These are phyloP conservation scores for Nicotiana noctiflora DNA, from an alignment of 257 asterid species.

Conservation along the genomic window DNA sequence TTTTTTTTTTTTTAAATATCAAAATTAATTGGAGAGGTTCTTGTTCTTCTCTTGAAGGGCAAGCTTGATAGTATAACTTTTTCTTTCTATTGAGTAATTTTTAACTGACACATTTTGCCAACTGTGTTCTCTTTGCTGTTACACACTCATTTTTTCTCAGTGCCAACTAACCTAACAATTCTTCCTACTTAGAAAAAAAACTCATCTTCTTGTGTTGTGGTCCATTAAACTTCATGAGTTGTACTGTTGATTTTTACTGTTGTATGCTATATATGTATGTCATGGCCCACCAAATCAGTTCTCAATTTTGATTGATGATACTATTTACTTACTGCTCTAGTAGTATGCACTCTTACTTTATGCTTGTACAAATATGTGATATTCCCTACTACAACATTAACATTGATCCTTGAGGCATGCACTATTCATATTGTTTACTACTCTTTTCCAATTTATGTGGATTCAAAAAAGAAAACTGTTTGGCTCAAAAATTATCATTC, in stretches of 20 bases:
- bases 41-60: constrained; percentile 79
- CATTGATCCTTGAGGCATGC: background rate
- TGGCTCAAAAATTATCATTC: too few species aligned
- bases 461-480: too few species aligned
- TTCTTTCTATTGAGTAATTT: background rate
- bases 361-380: background rate
- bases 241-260: constrained; percentile 19
- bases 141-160: constrained; percentile 60
- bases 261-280: constrained; percentile 2
- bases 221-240: constrained; percentile 24
- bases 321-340: background rate
- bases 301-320: background rate
- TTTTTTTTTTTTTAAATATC: constrained; percentile 6
- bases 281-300: constrained; percentile 24
- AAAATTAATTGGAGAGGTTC: constrained; percentile 35
- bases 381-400: background rate
- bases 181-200: constrained; percentile 16
- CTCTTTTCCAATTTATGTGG: too few species aligned
- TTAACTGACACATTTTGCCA: constrained; percentile 86
- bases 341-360: background rate
- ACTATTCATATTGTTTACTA: background rate
- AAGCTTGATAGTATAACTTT: constrained; percentile 36
- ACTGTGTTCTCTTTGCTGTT: constrained; percentile 72
- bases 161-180: constrained; percentile 65
- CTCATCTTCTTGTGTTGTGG: constrained; percentile 22